Percentiles rank a stretch among this genome's conserved stretches.
phyloP scores from a whole-genome alignment of 768 basidiomycete species.

The Pholiota molesta region DNA sequence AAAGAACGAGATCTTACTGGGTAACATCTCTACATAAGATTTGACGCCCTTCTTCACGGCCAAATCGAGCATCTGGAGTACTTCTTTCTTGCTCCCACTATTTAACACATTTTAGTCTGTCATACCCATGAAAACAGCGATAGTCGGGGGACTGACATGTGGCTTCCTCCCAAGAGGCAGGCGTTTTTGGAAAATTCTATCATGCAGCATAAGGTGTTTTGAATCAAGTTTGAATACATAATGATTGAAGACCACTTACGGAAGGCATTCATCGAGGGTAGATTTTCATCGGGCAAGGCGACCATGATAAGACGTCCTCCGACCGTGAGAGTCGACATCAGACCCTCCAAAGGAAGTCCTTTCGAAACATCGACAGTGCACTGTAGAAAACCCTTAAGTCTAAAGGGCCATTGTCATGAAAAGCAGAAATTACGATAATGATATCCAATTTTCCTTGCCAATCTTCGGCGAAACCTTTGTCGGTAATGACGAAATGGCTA shows the following conservation, averaged over 20 bases:
- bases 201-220: background rate
- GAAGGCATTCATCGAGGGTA: conserved; percentile 11
- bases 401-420: background rate
- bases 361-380: conserved; percentile 18
- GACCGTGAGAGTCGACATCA: conserved; percentile 12
- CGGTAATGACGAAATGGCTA: conserved; percentile 9
- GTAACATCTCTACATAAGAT: conserved; percentile 13
- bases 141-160: conserved; percentile 6
- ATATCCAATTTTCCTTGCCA: conserved; percentile 13
- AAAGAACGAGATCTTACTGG: conserved; percentile 7
- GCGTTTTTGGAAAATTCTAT: conserved; percentile 12
- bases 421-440: conserved; percentile 13
- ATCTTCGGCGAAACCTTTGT: conserved; percentile 5
- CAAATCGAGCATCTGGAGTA: conserved; percentile 15
- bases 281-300: conserved; percentile 16
- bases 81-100: conserved; percentile 22
- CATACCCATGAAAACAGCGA: too few relatives aligned
- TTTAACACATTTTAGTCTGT: too few relatives aligned
- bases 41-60: conserved; percentile 16
- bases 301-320: conserved; percentile 17
- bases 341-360: conserved; percentile 10
- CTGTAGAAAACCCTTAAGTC: background rate
- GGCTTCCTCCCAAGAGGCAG: conserved; percentile 16
- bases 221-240: too few relatives aligned
- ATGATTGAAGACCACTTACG: background rate